Base-by-base conservation (phyloP, 1,284 basidiomycete species). In the Cutaneotrichosporon dermatis region DNA sequence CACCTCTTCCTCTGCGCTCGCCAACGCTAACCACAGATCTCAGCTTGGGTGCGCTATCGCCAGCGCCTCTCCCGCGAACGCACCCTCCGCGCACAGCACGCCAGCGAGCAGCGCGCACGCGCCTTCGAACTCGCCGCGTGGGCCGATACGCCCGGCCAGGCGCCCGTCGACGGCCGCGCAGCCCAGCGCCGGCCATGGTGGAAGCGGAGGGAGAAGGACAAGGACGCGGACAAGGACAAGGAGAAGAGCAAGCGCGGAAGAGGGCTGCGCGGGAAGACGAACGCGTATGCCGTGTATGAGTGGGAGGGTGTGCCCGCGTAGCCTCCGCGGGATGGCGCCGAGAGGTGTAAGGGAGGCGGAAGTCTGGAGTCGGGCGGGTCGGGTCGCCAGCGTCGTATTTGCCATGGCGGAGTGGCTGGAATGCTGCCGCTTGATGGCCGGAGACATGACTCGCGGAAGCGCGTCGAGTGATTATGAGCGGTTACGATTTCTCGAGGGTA, bases 51-150 rank as follows among this genome's bases (percentile, higher is more conserved):
- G 49, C 61, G 72, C 45, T 69, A 66, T 25, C 65, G 65, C 49
- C 71, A 71, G 57, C 64, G 73, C 6, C 63, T 71, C 3, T 59
- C 65, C 2, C 70, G 75, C 7, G 70, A 74, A 54, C 56, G 54
- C 16, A 50, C 62, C 6, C 58, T 76, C 1, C 60, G 66, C 9
- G 41, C 65, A 1, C 55, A 62, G 6, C 59, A 72, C 4, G 60
- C 66, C 16, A 60, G 64, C 12, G 75, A 76, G 62, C 68, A 70
- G 48, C 64, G 67, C 7, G 69, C 72, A 34, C 73, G 69, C 50
- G 71, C 69, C 8, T 76, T 72, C 49, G 75, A 76, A 55, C 69
- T 75, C 11, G 75, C 75, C 8, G 75, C 75, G 25, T 76, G 75
- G 75, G 55, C 72, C 3, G 73, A 75, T 35, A 65, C 69, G 44